phyloP scores from a whole-genome alignment of 345 rosid species.

The Eutrema yunnanense region DNA sequence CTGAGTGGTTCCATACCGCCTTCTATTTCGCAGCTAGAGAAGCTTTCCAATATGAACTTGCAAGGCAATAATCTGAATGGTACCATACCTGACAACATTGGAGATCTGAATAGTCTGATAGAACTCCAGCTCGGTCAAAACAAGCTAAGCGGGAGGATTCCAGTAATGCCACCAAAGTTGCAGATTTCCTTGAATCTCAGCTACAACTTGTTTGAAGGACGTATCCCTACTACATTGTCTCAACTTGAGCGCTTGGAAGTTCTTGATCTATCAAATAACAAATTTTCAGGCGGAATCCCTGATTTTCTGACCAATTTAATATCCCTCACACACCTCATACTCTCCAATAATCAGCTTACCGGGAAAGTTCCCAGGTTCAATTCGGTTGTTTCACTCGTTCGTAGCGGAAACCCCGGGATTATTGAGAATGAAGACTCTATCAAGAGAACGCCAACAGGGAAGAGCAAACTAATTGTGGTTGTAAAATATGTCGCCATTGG shows the following conservation, averaged over 20 bases:
- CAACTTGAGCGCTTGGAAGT: conserved; percentile 44
- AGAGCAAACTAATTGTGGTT: conserved; percentile 28
- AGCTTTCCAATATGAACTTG: conserved; percentile 39
- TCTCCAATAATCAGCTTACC: conserved; percentile 50
- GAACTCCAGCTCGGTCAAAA: conserved; percentile 76
- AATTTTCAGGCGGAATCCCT: conserved; percentile 50
- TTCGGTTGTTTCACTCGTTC: no score
- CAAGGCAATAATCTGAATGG: conserved; percentile 57
- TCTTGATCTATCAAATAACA: conserved; percentile 71
- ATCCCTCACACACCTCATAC: conserved; percentile 48
- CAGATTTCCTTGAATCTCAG: conserved; percentile 76
- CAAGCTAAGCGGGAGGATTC: conserved; percentile 47
- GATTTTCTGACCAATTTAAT: not conserved
- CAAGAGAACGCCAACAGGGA: not conserved
- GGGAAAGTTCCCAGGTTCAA: conserved; percentile 49
- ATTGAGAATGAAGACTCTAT: not conserved
- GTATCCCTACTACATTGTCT: conserved; percentile 37
- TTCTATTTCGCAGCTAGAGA: conserved; percentile 37
- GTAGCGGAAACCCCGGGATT: conserved; percentile 45
- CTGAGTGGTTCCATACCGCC: conserved; percentile 57
- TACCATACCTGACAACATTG: conserved; percentile 41
- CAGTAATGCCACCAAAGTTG: conserved; percentile 49
- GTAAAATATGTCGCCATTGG: conserved; percentile 36
- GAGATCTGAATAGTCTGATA: conserved; percentile 32
- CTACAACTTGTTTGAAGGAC: conserved; percentile 49